Evolutionary conservation across 2,329 filamentous ascomycete genomes (phyloP), one percentile per base, ranked within the genome.

Genomic region (Ophiostoma ulmi): DNA sequence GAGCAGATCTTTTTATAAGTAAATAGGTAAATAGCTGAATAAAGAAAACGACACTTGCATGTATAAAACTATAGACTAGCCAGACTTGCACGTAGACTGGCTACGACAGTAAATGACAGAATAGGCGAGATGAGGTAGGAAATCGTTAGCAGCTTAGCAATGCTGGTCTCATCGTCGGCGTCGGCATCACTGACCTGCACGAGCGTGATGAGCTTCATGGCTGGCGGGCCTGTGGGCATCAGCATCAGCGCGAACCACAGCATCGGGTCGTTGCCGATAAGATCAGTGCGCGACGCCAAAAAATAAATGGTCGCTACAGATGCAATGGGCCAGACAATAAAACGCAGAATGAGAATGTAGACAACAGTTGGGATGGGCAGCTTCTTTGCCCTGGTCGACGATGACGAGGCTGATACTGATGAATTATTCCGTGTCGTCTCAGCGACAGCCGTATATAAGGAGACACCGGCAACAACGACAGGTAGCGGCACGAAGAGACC

Each of bases 381-480:
- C 1, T 26, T 39, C 65, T n/a, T 22, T 36, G 17, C 1, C 17
- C 20, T 17, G 10, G 67, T 81, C 78, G 41, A 79, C 4, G 10
- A 26, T n/a, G 26, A 26, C 68, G 35, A 6, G 65, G 58, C 77
- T 74, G 38, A 41, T 35, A 70, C 38, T 38, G 26, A 65, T 17
- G 67, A 63, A 8, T 69, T 69, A 10, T 38, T 8, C 35, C 26
- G 35, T n/a, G 11, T 4, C 11, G 63, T 39, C 8, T 39, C 36
- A 36, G 6, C 14, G 3, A 22, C 7, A 20, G 85, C 83, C 31
- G 83, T 83, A 70, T 84, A 87, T 1, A 91, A 81, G 73, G 88
- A 88, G n/a, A 89, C 86, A 1, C 89, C 88, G 0, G 89, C 88
- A 0, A 91, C 83, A 20, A 91, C 83, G 20, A 91, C 86, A 39